These are phyloP conservation scores for Gracilaria domingensis DNA, from an alignment of 23 red algal genomes.

Conservation along the genomic window DNA sequence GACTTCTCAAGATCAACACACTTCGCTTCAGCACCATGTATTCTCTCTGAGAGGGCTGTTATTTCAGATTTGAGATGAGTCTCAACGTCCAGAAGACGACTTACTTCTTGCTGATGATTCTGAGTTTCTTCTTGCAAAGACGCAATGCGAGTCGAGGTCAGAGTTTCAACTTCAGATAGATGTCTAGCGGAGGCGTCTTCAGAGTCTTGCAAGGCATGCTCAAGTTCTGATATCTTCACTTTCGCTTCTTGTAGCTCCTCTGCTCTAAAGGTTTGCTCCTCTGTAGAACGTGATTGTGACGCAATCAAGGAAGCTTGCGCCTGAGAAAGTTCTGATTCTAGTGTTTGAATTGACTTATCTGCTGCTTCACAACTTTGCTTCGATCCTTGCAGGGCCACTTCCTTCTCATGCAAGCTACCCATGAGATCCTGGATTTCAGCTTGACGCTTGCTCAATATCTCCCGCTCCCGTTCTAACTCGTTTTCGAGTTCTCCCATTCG, in stretches of 20 bases:
- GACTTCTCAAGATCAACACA: background rate
- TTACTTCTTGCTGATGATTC: background rate
- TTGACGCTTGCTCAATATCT: background rate
- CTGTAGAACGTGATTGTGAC: background rate
- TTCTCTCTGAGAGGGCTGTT: background rate
- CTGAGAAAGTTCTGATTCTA: background rate
- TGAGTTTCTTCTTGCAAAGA: background rate
- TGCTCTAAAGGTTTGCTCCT: background rate
- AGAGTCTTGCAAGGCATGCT: background rate
- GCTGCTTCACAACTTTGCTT: background rate
- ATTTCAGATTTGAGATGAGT: background rate
- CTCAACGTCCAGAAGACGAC: background rate
- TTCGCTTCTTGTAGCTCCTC: background rate
- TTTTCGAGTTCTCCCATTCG: conserved; percentile 4
- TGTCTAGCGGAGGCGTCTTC: background rate
- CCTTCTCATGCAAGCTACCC: background rate
- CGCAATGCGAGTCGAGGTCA: background rate
- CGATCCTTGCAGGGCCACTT: background rate
- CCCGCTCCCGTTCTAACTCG: background rate
- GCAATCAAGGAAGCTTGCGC: background rate
- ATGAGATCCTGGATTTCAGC: background rate
- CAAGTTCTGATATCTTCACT: conserved; percentile 1
- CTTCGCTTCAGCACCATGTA: background rate
- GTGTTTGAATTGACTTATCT: background rate
- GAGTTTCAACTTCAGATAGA: background rate